Conservation (phyloP, 2,329 filamentous ascomycete genomes). For the Alternaria angustiovoidea region DNA sequence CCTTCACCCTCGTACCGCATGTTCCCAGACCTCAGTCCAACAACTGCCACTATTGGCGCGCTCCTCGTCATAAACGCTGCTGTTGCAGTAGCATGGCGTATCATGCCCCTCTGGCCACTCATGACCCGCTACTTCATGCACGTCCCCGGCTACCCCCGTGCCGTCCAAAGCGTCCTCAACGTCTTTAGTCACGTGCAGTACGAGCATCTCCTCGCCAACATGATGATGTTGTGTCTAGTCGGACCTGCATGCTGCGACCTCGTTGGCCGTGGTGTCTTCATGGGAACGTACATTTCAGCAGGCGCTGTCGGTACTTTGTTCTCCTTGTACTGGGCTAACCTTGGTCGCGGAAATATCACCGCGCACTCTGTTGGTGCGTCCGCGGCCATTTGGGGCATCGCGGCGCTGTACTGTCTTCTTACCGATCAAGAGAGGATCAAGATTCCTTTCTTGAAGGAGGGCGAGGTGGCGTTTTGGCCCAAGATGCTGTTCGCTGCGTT, state of each 20-base stretch:
- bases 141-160: constrained; percentile 64
- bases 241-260: constrained; percentile 59
- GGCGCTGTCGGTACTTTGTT: constrained; percentile 45
- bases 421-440: constrained; percentile 42
- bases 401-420: constrained; percentile 41
- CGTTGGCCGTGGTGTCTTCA: constrained; percentile 46
- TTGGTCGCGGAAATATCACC: constrained; percentile 37
- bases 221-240: constrained; percentile 70
- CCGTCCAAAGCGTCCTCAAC: constrained; percentile 68
- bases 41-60: constrained; percentile 61
- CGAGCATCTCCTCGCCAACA: constrained; percentile 67
- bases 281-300: constrained; percentile 46
- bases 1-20: constrained; percentile 43
- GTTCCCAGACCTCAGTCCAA: constrained; percentile 43
- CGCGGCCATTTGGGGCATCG: constrained; percentile 47
- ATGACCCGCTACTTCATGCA: constrained; percentile 69
- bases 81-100: constrained; percentile 67
- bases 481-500: constrained; percentile 41
- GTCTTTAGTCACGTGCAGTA: constrained; percentile 73
- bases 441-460: constrained; percentile 42
- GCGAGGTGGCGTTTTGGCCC: constrained; percentile 39
- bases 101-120: constrained; percentile 70
- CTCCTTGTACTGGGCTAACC: constrained; percentile 45
- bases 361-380: constrained; percentile 45
- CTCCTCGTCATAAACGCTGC: constrained; percentile 68